A percentile compares a stretch with the other conserved stretches of the same genome.
phyloP scores from a whole-genome alignment of 2,329 filamentous ascomycete species.

The Talaromyces islandicus region DNA sequence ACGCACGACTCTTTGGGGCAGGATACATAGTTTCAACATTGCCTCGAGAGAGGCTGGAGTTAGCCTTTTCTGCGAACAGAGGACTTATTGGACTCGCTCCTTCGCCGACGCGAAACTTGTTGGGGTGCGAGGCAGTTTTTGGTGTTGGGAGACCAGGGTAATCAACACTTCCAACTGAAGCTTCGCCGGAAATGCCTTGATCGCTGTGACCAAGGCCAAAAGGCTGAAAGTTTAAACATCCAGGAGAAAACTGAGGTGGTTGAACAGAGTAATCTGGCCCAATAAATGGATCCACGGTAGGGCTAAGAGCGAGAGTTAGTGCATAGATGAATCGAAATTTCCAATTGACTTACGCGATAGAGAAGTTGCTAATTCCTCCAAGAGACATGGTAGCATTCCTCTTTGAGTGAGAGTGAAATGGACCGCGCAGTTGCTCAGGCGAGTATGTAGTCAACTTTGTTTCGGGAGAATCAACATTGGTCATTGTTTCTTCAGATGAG shows the following conservation, averaged over 20 bases:
- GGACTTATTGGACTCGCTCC: constrained; percentile 1
- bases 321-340: neutral
- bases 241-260: constrained; percentile 52
- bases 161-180: constrained; percentile 7
- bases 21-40: constrained; percentile 10
- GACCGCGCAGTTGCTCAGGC: constrained; percentile 49
- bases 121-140: constrained; percentile 3
- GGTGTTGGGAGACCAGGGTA: constrained; percentile 12
- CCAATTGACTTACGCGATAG: constrained; percentile 5
- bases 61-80: constrained; percentile 4
- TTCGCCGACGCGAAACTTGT: constrained; percentile 1
- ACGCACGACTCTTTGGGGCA: constrained; percentile 18
- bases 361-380: constrained; percentile 1
- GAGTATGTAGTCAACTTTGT: constrained; percentile 60
- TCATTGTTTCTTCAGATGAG: constrained; percentile 47
- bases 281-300: constrained; percentile 25
- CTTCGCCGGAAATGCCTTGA: constrained; percentile 8
- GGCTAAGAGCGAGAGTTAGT: constrained; percentile 11
- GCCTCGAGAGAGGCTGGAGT: neutral
- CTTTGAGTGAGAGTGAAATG: constrained; percentile 17
- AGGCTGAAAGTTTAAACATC: constrained; percentile 58
- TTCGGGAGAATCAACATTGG: constrained; percentile 59
- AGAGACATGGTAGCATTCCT: neutral
- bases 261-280: constrained; percentile 14
- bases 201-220: constrained; percentile 21